Evolutionary conservation across 208 protist genomes (phyloP).

Genomic region (Acanthamoeba culbertsoni): DNA sequence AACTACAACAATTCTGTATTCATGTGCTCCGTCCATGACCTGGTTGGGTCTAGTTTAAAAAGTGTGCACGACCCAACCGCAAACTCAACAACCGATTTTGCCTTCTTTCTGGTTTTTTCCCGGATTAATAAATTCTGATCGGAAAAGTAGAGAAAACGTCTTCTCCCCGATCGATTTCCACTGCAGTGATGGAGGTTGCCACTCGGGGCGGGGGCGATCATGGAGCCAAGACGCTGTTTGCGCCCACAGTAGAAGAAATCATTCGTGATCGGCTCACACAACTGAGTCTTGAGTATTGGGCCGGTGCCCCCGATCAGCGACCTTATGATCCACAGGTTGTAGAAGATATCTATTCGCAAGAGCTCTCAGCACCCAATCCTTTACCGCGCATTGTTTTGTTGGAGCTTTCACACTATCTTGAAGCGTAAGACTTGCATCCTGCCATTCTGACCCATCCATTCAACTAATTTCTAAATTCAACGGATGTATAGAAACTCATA

Average conservation of each 20-base stretch:
- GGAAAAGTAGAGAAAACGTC: too few species aligned
- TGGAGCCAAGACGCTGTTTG: neutral
- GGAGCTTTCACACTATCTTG: conserved; percentile 64
- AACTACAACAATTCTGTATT: neutral
- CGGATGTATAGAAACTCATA: neutral
- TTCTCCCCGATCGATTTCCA: too few species aligned
- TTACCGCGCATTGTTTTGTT: conserved; percentile 48
- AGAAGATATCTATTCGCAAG: conserved; percentile 62
- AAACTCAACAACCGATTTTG: too few species aligned
- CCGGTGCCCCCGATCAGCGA: neutral
- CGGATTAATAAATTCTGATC: too few species aligned
- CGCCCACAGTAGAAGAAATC: conserved; percentile 42
- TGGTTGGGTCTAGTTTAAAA: too few species aligned
- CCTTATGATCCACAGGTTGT: conserved; percentile 57
- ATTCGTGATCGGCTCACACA: conserved; percentile 31
- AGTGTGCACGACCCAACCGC: too few species aligned
- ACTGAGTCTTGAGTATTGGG: conserved; percentile 32
- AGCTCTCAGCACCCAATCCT: neutral
- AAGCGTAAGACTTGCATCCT: neutral
- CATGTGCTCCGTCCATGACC: too few species aligned
- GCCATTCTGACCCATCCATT: neutral
- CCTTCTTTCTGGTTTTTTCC: too few species aligned
- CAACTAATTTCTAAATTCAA: neutral
- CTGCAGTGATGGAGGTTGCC: too few species aligned
- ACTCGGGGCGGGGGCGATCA: too few species aligned